Evolutionary conservation across 805 yeast genomes (phyloP).

Genomic region (Clavispora santaluciae): DNA sequence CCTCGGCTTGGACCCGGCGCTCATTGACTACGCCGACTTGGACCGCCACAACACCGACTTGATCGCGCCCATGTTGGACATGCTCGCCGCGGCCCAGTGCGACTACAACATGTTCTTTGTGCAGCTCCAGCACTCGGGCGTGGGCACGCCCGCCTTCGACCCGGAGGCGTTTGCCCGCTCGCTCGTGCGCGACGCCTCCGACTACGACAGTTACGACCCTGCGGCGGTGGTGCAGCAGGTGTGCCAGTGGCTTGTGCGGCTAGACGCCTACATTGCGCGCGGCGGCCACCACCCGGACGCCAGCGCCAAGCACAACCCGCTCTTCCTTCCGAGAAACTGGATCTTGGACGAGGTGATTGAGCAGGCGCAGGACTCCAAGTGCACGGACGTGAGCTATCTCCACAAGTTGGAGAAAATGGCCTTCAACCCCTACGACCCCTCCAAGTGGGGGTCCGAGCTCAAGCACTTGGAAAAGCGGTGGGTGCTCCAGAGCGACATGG

Average conservation of each 20-base stretch:
- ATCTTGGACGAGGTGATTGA: slow-evolving; percentile 78
- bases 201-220: slow-evolving; percentile 20
- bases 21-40: slow-evolving; percentile 28
- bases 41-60: slow-evolving; percentile 41
- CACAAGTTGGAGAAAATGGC: slow-evolving; percentile 67
- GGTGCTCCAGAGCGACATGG: slow-evolving; percentile 47
- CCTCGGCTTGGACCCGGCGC: slow-evolving; percentile 54
- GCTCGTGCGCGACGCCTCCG: slow-evolving; percentile 14
- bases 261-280: slow-evolving; percentile 40
- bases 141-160: slow-evolving; percentile 16
- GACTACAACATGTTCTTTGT: slow-evolving; percentile 82
- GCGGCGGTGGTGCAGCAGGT: slow-evolving; percentile 40
- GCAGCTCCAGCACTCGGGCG: slow-evolving; percentile 46
- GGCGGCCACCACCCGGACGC: slow-evolving; percentile 28
- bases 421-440: slow-evolving; percentile 63
- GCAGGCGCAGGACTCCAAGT: slow-evolving; percentile 46
- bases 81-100: slow-evolving; percentile 55
- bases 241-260: slow-evolving; percentile 49
- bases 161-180: slow-evolving; percentile 15
- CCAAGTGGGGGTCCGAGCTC: slow-evolving; percentile 62
- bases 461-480: slow-evolving; percentile 56
- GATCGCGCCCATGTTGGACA: slow-evolving; percentile 55
- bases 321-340: slow-evolving; percentile 81
- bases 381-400: slow-evolving; percentile 45
- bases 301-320: slow-evolving; percentile 59